A percentile compares a stretch with the other conserved stretches of the same genome.
Conservation (phyloP, 768 basidiomycete genomes). For the Lentinula sp. region DNA sequence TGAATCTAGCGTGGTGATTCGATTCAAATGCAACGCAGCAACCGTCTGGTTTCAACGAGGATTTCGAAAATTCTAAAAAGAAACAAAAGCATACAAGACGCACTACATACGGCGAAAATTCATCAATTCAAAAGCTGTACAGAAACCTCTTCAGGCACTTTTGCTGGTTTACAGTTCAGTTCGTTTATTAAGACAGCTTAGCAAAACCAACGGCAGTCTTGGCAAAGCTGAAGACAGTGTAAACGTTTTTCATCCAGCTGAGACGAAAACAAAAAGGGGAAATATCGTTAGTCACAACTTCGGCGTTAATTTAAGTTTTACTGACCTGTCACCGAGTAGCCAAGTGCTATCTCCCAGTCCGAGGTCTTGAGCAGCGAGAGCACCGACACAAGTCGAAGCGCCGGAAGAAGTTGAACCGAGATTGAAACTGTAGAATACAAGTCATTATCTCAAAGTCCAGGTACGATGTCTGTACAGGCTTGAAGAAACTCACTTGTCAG, state of each 20-base stretch:
- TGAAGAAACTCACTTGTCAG: conserved; percentile 15
- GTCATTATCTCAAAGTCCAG: background rate
- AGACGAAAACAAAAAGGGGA: background rate
- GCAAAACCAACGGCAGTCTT: conserved; percentile 29
- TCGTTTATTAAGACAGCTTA: background rate
- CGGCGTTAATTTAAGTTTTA: background rate
- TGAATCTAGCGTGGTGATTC: too few relatives aligned
- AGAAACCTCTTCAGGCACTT: too few relatives aligned
- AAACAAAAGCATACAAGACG: too few relatives aligned
- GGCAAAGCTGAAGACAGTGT: conserved; percentile 28
- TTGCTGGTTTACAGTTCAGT: too few relatives aligned
- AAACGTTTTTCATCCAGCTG: conserved; percentile 33
- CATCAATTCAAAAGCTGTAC: too few relatives aligned
- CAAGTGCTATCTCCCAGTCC: conserved; percentile 19
- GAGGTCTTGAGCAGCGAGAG: conserved; percentile 23
- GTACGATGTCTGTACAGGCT: background rate
- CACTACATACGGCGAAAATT: too few relatives aligned
- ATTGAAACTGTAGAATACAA: conserved; percentile 25
- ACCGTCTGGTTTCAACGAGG: too few relatives aligned
- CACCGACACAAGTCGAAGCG: conserved; percentile 29
- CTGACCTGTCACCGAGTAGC: conserved; percentile 25
- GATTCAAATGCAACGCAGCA: too few relatives aligned
- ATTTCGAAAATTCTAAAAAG: too few relatives aligned
- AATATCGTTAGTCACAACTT: background rate
- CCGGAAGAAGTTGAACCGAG: conserved; percentile 28